These are phyloP conservation scores for Clitocybe nebularis DNA, from an alignment of 1,284 basidiomycete species.

Conservation along the genomic window DNA sequence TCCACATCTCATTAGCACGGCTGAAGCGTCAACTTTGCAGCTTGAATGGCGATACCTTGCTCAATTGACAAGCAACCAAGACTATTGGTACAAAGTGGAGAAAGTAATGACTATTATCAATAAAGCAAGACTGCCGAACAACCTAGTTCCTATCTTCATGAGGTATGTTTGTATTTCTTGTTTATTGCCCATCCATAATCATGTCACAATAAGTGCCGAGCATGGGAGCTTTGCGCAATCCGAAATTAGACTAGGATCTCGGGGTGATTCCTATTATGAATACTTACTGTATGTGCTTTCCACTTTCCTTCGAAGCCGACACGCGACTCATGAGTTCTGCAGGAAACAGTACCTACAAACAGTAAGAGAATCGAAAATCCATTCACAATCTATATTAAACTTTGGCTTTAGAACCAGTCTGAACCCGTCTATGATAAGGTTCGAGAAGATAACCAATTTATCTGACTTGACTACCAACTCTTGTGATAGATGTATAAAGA, in stretches of 20 bases:
- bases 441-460: constrained; percentile 13
- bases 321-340: not conserved
- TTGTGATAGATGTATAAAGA: constrained; percentile 67
- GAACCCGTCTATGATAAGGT: constrained; percentile 71
- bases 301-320: constrained; percentile 1
- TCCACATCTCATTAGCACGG: constrained; percentile 70
- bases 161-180: constrained; percentile 27
- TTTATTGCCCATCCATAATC: not conserved
- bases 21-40: constrained; percentile 83
- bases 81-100: constrained; percentile 85
- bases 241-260: constrained; percentile 81
- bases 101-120: constrained; percentile 35
- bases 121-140: too few relatives aligned
- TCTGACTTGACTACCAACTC: not conserved
- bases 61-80: constrained; percentile 69
- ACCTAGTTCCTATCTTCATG: not conserved
- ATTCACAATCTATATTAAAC: constrained; percentile 3
- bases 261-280: constrained; percentile 90
- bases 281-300: constrained; percentile 63
- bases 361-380: constrained; percentile 29
- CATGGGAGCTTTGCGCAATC: constrained; percentile 69
- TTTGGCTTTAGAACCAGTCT: constrained; percentile 44
- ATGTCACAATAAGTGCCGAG: constrained; percentile 39
- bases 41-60: constrained; percentile 91
- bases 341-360: constrained; percentile 76